These are phyloP conservation scores for Saururus chinensis DNA, from an alignment of 164 flowering plant genomes.

Conservation along the genomic window DNA sequence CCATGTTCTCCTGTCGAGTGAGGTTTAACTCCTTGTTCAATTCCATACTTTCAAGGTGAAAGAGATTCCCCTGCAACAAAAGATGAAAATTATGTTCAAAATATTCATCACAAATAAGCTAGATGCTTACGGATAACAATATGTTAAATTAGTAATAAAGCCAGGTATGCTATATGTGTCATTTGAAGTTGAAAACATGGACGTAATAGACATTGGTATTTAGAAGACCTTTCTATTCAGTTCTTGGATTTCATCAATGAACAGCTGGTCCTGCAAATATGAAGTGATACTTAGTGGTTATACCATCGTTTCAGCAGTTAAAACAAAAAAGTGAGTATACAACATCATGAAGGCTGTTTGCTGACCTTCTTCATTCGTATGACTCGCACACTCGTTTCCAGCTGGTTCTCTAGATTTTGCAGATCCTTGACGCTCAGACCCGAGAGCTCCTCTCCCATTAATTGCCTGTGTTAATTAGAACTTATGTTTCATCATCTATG, in stretches of 20 bases:
- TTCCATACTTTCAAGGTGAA: constrained; percentile 72
- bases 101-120: constrained; percentile 1
- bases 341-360: neutral
- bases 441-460: constrained; percentile 84
- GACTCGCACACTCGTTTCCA: constrained; percentile 70
- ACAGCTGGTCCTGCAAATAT: constrained; percentile 56
- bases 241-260: constrained; percentile 69
- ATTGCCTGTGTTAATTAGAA: constrained; percentile 36
- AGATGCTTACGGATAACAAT: constrained; percentile 7
- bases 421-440: constrained; percentile 64
- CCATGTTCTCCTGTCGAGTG: constrained; percentile 48
- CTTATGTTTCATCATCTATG: too few species aligned
- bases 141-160: neutral
- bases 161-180: neutral
- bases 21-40: constrained; percentile 62
- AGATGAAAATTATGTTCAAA: neutral
- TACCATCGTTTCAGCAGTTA: constrained; percentile 4
- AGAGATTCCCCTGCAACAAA: constrained; percentile 50
- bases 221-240: constrained; percentile 60
- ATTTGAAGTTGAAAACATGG: neutral
- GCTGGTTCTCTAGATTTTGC: constrained; percentile 67
- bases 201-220: neutral
- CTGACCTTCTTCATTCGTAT: constrained; percentile 75
- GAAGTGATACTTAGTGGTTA: neutral
- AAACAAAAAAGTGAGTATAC: neutral